Conservation (phyloP, 768 basidiomycete species). For the Termitomyces sp. region DNA sequence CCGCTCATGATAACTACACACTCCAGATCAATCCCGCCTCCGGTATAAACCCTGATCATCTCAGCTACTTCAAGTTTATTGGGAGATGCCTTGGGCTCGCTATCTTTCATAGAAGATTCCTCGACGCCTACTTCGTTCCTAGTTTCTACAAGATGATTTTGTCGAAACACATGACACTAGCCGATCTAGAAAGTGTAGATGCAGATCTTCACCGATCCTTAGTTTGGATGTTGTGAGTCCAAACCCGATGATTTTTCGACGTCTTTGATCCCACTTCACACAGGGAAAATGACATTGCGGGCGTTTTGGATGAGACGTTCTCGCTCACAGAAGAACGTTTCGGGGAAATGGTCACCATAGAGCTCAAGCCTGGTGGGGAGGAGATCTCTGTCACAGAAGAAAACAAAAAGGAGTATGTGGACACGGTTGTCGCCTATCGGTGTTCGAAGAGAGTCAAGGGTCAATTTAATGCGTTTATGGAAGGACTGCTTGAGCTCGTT, state of each 20-base stretch:
- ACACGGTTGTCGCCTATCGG: slow-evolving; percentile 75
- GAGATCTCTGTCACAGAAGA: slow-evolving; percentile 61
- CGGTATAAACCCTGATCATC: slow-evolving; percentile 69
- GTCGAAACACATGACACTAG: slow-evolving; percentile 50
- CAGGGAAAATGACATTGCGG: slow-evolving; percentile 74
- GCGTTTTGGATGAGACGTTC: slow-evolving; percentile 70
- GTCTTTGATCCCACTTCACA: not conserved
- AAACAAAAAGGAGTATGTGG: slow-evolving; percentile 77
- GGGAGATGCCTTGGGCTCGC: slow-evolving; percentile 70
- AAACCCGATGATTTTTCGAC: no score
- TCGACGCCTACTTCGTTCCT: slow-evolving; percentile 76
- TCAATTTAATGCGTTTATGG: slow-evolving; percentile 83
- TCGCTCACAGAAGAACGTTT: slow-evolving; percentile 69
- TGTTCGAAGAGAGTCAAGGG: slow-evolving; percentile 77
- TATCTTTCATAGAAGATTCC: slow-evolving; percentile 72
- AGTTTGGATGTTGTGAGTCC: slow-evolving; percentile 68
- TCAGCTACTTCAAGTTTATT: slow-evolving; percentile 80
- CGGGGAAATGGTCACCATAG: slow-evolving; percentile 63
- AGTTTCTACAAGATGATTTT: slow-evolving; percentile 81
- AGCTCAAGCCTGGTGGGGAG: slow-evolving; percentile 59
- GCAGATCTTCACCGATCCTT: slow-evolving; percentile 65
- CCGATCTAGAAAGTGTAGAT: slow-evolving; percentile 67
- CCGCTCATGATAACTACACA: slow-evolving; percentile 75
- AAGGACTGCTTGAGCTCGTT: slow-evolving; percentile 79
- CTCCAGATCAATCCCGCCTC: slow-evolving; percentile 77